Conservation (phyloP, 148 eudicot genomes). For the Cornus kousa region DNA sequence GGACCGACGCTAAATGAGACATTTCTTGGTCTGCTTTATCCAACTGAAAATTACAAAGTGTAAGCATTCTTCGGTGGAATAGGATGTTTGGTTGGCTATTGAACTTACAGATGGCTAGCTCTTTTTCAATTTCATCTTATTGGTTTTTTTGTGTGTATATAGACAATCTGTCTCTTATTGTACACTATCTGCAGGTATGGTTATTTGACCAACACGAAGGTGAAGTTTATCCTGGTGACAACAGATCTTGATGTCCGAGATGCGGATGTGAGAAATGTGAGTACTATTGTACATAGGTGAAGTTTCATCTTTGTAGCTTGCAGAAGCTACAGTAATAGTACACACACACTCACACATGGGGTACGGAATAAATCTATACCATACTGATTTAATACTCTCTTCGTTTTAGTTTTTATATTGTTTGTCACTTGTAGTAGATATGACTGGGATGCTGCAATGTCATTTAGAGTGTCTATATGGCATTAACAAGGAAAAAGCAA, state of each 20-base stretch:
- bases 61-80: constrained; percentile 32
- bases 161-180: constrained; percentile 3
- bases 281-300: constrained; percentile 21
- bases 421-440: neutral
- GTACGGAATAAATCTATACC: too few species aligned
- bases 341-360: neutral
- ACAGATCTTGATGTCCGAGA: constrained; percentile 90
- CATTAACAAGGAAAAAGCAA: neutral
- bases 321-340: neutral
- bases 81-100: constrained; percentile 1
- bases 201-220: constrained; percentile 92
- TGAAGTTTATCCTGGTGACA: constrained; percentile 91
- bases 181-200: constrained; percentile 65
- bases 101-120: neutral
- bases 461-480: neutral
- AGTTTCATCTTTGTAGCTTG: neutral
- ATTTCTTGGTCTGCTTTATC: constrained; percentile 89
- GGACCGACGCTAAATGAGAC: constrained; percentile 92
- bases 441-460: neutral
- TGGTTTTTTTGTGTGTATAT: neutral
- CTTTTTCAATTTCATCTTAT: neutral
- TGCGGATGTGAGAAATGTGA: constrained; percentile 95
- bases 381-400: too few species aligned
- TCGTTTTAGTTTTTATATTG: neutral
- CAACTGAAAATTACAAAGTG: constrained; percentile 97